phyloP scores from a whole-genome alignment of 306 rosid genomes.

The Styphnolobium japonicum region DNA sequence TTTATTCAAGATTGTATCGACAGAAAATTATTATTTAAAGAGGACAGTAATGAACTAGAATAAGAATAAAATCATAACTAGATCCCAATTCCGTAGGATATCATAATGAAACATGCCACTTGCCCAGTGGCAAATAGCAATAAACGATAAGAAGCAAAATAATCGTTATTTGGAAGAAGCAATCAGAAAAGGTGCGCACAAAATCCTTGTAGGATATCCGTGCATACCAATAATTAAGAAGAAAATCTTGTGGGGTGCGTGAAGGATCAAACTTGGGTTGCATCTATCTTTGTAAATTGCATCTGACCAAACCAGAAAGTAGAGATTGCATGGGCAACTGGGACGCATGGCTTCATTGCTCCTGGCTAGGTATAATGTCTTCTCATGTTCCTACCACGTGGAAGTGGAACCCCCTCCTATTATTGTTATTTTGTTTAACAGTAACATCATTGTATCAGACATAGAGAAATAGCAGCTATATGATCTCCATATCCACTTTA shows the following conservation, averaged over 20 bases:
- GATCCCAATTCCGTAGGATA: neutral
- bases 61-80: slow-evolving; percentile 32
- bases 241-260: slow-evolving; percentile 57
- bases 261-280: slow-evolving; percentile 44
- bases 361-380: neutral
- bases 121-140: neutral
- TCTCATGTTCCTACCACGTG: slow-evolving; percentile 4
- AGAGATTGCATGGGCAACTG: slow-evolving; percentile 14
- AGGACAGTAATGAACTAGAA: neutral
- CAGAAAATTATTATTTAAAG: neutral
- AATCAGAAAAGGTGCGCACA: slow-evolving; percentile 27
- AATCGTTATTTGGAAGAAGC: neutral
- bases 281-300: slow-evolving; percentile 1
- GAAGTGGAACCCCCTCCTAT: slow-evolving; percentile 1
- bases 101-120: slow-evolving; percentile 25
- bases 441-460: neutral
- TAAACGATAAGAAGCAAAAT: slow-evolving; percentile 23
- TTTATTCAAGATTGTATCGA: neutral
- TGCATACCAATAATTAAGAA: slow-evolving; percentile 11
- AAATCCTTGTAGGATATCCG: slow-evolving; percentile 34
- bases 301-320: neutral
- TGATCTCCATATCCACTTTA: neutral
- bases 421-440: neutral
- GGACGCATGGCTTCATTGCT: neutral
- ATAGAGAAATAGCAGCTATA: neutral